Percentiles rank a stretch among this genome's conserved stretches.
These are phyloP conservation scores for Chaetomium strumarium DNA, from an alignment of 2,329 filamentous ascomycete genomes.

Conservation along the genomic window DNA sequence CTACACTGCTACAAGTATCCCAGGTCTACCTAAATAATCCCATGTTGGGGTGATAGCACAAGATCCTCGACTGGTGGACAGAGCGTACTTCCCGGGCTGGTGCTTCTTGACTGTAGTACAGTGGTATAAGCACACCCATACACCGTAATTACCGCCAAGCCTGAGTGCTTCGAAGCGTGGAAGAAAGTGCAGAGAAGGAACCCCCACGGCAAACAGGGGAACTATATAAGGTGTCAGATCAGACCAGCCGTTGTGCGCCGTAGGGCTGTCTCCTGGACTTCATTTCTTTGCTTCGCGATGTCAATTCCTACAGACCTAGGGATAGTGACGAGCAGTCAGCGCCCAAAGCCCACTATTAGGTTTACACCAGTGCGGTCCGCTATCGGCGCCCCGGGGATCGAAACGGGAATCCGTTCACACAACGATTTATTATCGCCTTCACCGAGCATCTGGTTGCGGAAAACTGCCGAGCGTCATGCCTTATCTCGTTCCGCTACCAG, in stretches of 20 bases:
- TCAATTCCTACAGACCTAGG: background rate
- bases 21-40: too few species aligned
- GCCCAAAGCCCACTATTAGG: background rate
- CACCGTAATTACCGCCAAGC: background rate
- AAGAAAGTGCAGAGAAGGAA: background rate
- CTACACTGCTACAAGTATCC: too few species aligned
- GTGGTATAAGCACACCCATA: too few species aligned
- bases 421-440: too few species aligned
- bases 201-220: background rate
- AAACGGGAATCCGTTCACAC: too few species aligned
- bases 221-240: background rate
- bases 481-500: constrained; percentile 10
- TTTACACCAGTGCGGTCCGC: background rate
- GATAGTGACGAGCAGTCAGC: background rate
- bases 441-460: background rate
- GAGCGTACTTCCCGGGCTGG: too few species aligned
- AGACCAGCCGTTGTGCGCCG: background rate
- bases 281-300: background rate
- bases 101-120: too few species aligned
- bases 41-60: too few species aligned
- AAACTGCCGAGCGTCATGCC: constrained; percentile 10
- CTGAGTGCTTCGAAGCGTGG: background rate
- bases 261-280: background rate
- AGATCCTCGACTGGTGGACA: too few species aligned
- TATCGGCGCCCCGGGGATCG: too few species aligned